These are phyloP conservation scores for Debaryomycetaceae sp. DNA, from an alignment of 1,139 yeast species.

Conservation along the genomic window DNA sequence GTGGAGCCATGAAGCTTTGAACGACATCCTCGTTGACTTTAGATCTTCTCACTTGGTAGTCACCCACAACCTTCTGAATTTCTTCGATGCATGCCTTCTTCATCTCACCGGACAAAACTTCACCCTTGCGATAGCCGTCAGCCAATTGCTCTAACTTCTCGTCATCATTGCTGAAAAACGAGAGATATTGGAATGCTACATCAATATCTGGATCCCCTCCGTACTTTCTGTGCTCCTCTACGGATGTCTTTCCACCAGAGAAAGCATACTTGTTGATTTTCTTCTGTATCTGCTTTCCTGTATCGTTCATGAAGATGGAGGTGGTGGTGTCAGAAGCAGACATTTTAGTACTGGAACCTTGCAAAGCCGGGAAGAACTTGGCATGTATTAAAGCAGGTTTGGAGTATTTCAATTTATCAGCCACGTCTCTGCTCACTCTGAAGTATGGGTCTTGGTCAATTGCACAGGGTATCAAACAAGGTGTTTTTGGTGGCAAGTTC, in stretches of 20 bases:
- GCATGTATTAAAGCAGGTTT: conserved; percentile 94
- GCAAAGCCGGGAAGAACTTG: conserved; percentile 96
- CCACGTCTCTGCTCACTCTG: conserved; percentile 96
- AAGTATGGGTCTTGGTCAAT: conserved; percentile 99
- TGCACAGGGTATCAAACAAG: conserved; percentile 97
- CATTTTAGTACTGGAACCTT: conserved; percentile 97
- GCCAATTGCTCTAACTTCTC: conserved; percentile 63
- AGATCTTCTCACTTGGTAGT: conserved; percentile 76
- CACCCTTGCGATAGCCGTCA: conserved; percentile 73
- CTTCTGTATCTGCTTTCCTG: conserved; percentile 86
- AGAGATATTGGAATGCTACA: conserved; percentile 89
- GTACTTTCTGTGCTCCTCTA: conserved; percentile 81
- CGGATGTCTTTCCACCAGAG: conserved; percentile 86
- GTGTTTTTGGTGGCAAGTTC: conserved; percentile 81
- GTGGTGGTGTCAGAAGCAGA: conserved; percentile 82
- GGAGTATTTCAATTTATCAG: conserved; percentile 82
- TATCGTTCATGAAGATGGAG: conserved; percentile 91
- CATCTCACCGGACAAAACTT: conserved; percentile 87
- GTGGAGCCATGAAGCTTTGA: conserved; percentile 77
- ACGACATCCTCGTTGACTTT: conserved; percentile 65
- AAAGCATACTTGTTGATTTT: conserved; percentile 96
- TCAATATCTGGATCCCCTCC: conserved; percentile 98
- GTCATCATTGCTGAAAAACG: conserved; percentile 88
- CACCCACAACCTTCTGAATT: conserved; percentile 72
- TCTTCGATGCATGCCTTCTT: conserved; percentile 82